Conservation (phyloP, 768 basidiomycete genomes). For the Auricularia cornea region DNA sequence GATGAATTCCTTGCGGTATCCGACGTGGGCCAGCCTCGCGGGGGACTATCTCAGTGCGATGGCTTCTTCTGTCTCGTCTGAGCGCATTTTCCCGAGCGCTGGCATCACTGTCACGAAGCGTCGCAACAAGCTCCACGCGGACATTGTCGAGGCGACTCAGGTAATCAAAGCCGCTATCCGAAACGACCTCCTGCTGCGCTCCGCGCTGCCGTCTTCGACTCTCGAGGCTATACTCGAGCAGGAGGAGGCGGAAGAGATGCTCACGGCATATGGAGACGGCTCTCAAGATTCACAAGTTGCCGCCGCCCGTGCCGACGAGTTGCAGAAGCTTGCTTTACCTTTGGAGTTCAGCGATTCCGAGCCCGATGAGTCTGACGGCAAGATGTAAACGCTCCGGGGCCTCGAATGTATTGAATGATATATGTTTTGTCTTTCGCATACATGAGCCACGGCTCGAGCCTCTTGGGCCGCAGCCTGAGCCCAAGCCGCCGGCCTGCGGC, state of each 20-base stretch:
- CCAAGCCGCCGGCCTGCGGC: no score
- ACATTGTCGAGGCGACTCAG: conserved; percentile 29
- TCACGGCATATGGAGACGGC: background rate
- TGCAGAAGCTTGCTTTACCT: background rate
- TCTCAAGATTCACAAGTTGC: background rate
- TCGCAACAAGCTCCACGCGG: conserved; percentile 25
- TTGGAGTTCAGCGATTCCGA: background rate
- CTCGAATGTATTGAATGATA: no score
- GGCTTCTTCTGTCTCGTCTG: conserved; percentile 30
- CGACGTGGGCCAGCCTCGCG: conserved; percentile 29
- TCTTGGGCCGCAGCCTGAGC: no score
- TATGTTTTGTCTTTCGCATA: no score
- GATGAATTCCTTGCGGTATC: conserved; percentile 19
- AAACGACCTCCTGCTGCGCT: background rate
- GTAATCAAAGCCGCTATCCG: conserved; percentile 16
- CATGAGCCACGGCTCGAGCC: no score
- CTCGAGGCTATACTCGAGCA: background rate
- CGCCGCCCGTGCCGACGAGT: background rate
- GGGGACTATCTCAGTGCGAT: conserved; percentile 31
- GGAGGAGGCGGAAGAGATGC: background rate
- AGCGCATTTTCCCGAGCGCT: conserved; percentile 32
- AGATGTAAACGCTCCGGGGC: no score
- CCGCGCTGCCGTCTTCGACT: background rate
- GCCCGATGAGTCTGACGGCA: background rate
- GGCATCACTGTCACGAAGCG: conserved; percentile 32